A percentile compares a stretch with the other conserved stretches of the same genome.
These are phyloP conservation scores for Arthroderma sp. DNA, from an alignment of 2,329 filamentous ascomycete genomes.

Conservation along the genomic window DNA sequence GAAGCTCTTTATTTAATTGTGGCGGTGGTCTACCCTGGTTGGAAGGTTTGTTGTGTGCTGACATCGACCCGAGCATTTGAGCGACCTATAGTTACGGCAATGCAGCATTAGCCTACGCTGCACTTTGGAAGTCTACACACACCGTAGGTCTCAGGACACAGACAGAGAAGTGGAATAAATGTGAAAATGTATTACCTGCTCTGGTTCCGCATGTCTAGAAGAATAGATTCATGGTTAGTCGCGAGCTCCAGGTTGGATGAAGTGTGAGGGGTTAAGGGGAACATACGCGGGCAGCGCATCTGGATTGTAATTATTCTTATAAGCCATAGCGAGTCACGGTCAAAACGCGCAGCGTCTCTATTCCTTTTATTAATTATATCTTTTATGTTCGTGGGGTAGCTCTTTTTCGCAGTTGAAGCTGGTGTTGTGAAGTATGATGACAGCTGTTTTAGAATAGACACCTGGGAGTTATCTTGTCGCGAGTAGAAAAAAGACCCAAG, in stretches of 20 bases:
- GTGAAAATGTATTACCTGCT: conserved; percentile 38
- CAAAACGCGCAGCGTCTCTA: too few relatives aligned
- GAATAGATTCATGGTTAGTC: background rate
- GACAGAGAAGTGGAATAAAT: too few relatives aligned
- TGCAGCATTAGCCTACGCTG: background rate
- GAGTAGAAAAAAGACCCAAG: too few relatives aligned
- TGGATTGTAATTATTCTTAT: conserved; percentile 85
- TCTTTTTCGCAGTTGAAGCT: too few relatives aligned
- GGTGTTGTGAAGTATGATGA: too few relatives aligned
- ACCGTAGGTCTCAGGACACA: too few relatives aligned
- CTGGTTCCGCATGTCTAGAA: conserved; percentile 59
- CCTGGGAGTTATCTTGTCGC: too few relatives aligned
- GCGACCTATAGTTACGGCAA: conserved; percentile 24
- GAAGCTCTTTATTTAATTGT: conserved; percentile 11
- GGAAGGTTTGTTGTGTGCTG: conserved; percentile 14
- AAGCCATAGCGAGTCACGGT: conserved; percentile 55
- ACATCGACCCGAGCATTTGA: conserved; percentile 29
- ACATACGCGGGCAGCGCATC: conserved; percentile 85
- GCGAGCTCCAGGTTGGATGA: background rate
- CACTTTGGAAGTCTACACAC: too few relatives aligned
- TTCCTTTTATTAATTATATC: too few relatives aligned
- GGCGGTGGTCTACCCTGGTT: conserved; percentile 7
- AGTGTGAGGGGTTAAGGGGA: conserved; percentile 10
- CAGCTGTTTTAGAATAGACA: too few relatives aligned
- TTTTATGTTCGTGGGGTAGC: too few relatives aligned